Percentiles rank a stretch among this genome's conserved stretches.
Evolutionary conservation across 305 asterid genomes (phyloP).

Genomic region (Plantago lanceolata): DNA sequence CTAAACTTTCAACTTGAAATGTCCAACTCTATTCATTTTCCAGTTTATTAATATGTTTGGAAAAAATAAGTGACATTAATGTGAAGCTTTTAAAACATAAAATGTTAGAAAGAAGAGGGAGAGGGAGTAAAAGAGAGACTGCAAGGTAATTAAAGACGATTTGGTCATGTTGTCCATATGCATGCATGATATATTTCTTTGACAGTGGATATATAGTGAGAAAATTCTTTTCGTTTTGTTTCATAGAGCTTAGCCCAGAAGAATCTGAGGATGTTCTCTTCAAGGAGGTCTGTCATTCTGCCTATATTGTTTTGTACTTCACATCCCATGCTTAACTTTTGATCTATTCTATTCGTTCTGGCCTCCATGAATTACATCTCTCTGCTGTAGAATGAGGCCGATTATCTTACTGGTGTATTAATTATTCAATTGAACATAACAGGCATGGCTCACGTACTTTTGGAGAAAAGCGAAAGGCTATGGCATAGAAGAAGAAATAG

Average conservation of each 20-base stretch:
- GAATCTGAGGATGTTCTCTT: slow-evolving; percentile 88
- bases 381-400: background rate
- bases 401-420: background rate
- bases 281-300: slow-evolving; percentile 55
- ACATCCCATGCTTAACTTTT: slow-evolving; percentile 9
- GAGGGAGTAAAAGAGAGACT: background rate
- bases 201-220: background rate
- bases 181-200: background rate
- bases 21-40: too few relatives aligned
- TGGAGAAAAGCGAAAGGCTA: slow-evolving; percentile 91
- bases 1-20: too few relatives aligned
- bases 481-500: slow-evolving; percentile 77
- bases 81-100: background rate
- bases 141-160: background rate
- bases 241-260: slow-evolving; percentile 76
- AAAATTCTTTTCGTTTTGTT: slow-evolving; percentile 15
- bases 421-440: slow-evolving; percentile 18
- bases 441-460: slow-evolving; percentile 96
- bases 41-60: too few relatives aligned
- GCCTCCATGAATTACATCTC: background rate
- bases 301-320: slow-evolving; percentile 18
- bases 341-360: slow-evolving; percentile 1
- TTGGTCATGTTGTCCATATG: background rate
- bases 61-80: too few relatives aligned
- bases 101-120: too few relatives aligned